Percentiles rank a stretch among this genome's conserved stretches.
phyloP scores from a whole-genome alignment of 2,329 filamentous ascomycete genomes.

The Tolypocladium inflatum region DNA sequence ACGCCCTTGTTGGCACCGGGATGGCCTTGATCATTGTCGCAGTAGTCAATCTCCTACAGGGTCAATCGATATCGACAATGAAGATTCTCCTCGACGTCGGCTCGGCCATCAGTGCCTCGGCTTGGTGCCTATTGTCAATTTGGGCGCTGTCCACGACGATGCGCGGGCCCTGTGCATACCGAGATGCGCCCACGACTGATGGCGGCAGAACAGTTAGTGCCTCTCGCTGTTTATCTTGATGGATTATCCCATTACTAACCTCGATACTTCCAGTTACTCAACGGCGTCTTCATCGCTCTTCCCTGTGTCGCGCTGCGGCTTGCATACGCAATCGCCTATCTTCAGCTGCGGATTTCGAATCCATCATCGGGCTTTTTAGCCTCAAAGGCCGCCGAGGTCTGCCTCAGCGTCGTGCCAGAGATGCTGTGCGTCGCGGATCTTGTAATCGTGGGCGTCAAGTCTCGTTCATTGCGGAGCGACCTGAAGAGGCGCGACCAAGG shows the following conservation, averaged over 20 bases:
- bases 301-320: not conserved
- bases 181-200: not conserved
- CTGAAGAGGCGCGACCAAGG: not conserved
- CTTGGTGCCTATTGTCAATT: not conserved
- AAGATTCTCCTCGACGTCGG: not conserved
- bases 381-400: not conserved
- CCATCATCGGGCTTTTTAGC: not conserved
- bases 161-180: not conserved
- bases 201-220: not conserved
- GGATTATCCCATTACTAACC: not conserved
- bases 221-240: not conserved
- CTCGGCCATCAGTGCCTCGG: not conserved
- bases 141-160: not conserved
- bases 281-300: not conserved
- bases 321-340: not conserved
- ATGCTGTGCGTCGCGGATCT: not conserved
- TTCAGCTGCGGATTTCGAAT: not conserved
- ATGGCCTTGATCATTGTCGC: not conserved
- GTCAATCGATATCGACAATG: not conserved
- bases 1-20: not conserved
- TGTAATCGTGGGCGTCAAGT: not conserved
- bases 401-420: not conserved
- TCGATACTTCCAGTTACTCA: not conserved
- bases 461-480: not conserved
- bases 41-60: not conserved